Percentiles rank a stretch among this genome's conserved stretches.
phyloP scores from a whole-genome alignment of 1,284 basidiomycete species.

The Cystobasidium slooffiae region DNA sequence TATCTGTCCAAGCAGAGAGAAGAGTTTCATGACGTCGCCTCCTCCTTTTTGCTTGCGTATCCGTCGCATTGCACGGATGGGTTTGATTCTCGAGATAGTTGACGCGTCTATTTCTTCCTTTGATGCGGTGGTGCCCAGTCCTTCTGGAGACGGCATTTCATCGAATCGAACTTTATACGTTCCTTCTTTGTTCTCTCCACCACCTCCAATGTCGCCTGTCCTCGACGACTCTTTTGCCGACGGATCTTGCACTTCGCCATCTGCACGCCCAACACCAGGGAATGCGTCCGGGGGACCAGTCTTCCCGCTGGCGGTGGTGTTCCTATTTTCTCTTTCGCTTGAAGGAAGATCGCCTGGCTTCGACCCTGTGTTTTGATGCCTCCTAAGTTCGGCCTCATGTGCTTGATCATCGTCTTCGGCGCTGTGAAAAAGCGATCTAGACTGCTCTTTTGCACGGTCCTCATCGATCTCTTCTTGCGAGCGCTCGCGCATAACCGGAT shows the following conservation, averaged over 20 bases:
- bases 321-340: slow-evolving; percentile 34
- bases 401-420: slow-evolving; percentile 5
- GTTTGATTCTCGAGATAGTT: slow-evolving; percentile 73
- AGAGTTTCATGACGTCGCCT: slow-evolving; percentile 67
- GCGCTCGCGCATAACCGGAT: slow-evolving; percentile 63
- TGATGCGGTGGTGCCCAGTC: slow-evolving; percentile 38
- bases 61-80: slow-evolving; percentile 73
- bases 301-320: slow-evolving; percentile 41
- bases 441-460: slow-evolving; percentile 34
- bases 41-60: slow-evolving; percentile 59
- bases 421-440: slow-evolving; percentile 23
- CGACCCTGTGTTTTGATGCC: slow-evolving; percentile 37
- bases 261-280: slow-evolving; percentile 29
- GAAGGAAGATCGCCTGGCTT: slow-evolving; percentile 24
- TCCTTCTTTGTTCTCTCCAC: slow-evolving; percentile 8
- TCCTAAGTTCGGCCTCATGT: slow-evolving; percentile 32
- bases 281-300: slow-evolving; percentile 45
- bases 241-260: slow-evolving; percentile 29
- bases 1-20: slow-evolving; percentile 78
- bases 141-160: slow-evolving; percentile 20
- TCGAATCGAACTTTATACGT: neutral
- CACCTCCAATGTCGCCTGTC: slow-evolving; percentile 22
- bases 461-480: slow-evolving; percentile 45
- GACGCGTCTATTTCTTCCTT: slow-evolving; percentile 69
- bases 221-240: neutral